Percentiles rank a stretch among this genome's conserved stretches.
Conservation (phyloP, 2,329 filamentous ascomycete genomes). For the Neofusicoccum umdonicola region DNA sequence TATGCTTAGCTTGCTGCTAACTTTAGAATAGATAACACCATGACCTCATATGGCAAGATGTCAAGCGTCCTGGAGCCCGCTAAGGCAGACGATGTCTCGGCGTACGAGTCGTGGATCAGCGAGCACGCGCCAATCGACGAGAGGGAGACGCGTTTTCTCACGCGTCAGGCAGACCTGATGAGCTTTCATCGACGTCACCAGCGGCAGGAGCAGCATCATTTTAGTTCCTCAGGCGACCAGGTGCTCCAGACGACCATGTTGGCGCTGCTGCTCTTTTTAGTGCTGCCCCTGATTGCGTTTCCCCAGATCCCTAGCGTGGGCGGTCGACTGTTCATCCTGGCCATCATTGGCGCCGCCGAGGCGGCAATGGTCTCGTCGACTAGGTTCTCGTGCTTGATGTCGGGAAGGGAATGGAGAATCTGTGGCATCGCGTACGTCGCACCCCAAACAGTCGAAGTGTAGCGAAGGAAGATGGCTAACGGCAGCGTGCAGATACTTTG, state of each 20-base stretch:
- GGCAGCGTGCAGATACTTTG: constrained; percentile 38
- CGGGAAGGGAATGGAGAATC: constrained; percentile 38
- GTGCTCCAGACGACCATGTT: constrained; percentile 23
- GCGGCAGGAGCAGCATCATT: constrained; percentile 12
- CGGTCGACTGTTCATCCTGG: constrained; percentile 40
- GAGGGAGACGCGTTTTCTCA: constrained; percentile 60
- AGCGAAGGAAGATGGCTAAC: constrained; percentile 15
- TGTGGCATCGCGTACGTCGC: constrained; percentile 41
- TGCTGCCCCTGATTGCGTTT: constrained; percentile 43
- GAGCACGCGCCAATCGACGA: constrained; percentile 56
- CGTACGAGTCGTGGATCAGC: constrained; percentile 57
- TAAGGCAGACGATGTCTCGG: constrained; percentile 49
- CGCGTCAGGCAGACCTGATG: constrained; percentile 55
- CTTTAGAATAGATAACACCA: constrained; percentile 51
- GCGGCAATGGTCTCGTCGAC: constrained; percentile 35
- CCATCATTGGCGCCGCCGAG: constrained; percentile 36
- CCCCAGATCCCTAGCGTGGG: constrained; percentile 42
- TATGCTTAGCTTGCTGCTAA: neutral
- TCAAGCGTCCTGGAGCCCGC: constrained; percentile 53
- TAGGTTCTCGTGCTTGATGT: constrained; percentile 35
- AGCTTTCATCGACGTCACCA: constrained; percentile 23
- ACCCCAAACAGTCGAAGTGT: constrained; percentile 13
- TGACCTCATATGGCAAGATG: constrained; percentile 57
- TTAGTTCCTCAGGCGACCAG: constrained; percentile 1
- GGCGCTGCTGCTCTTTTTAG: constrained; percentile 32